Base-by-base conservation (phyloP, 2,329 filamentous ascomycete species). In the Cercospora sp. region DNA sequence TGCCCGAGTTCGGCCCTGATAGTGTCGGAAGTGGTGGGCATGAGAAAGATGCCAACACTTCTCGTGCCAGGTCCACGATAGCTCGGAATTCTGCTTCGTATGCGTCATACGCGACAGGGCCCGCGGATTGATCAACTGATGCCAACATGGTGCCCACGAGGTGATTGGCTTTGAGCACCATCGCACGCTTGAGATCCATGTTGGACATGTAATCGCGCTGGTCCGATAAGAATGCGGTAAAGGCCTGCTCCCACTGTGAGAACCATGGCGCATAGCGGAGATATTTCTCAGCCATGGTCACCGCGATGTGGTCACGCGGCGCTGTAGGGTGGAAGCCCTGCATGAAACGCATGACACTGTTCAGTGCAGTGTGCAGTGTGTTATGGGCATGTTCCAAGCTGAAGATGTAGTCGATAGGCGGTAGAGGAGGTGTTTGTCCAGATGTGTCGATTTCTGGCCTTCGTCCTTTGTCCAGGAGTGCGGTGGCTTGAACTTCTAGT, bases 101-200 rank as follows among this genome's bases (percentile, higher is more conserved):
- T 6, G 74, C 66, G 66, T 77, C 74, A 59, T 77, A 77, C 5
- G 75, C 76, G 8, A 72, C 68, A 9, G 74, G 72, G 8, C 76
- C 76, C 13, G 72, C 75, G 16, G 73, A 75, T 61, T 76, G 75
- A 63, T 77, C 76, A 53, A 76, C 74, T 23, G 71, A 73, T 28
- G 76, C 72, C 20, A 77, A 73, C 75, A 77, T 75, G 9, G 72
- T 76, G 12, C 75, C 75, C 28, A 77, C 75, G 26, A 77, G 69
- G 60, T 77, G 75, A 60, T 77, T 77, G 26, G 76, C 73, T 64
- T 77, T 77, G n/a, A 77, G 71, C n/a, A 77, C 75, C 75, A 77
- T 77, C 2, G 75, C 75, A 26, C 75, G 72, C 66, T 77, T 77
- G 58, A 75, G 68, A 64, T 77, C 75, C 67, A 75, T 72, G 65